phyloP scores from a whole-genome alignment of 2,329 filamentous ascomycete species.

The Hypocrella siamensis region DNA sequence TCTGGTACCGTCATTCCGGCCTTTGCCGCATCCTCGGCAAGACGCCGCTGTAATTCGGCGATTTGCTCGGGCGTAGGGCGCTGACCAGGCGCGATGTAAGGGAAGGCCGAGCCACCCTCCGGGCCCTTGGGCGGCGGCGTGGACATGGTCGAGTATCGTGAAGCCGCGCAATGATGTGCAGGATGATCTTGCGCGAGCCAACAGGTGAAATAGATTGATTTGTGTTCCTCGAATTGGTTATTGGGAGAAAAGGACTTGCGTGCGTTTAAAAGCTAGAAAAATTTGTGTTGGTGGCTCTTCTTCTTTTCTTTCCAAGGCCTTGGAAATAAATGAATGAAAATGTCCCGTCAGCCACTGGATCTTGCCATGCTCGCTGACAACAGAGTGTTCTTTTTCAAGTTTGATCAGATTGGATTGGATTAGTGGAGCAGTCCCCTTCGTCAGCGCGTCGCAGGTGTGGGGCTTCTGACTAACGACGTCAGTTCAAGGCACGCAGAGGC shows the following conservation, averaged over 20 bases:
- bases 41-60: constrained; percentile 64
- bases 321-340: neutral
- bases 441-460: too few species aligned
- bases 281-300: too few species aligned
- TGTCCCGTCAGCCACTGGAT: constrained; percentile 2
- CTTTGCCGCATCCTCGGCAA: constrained; percentile 70
- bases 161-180: constrained; percentile 4
- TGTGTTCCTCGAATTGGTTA: too few species aligned
- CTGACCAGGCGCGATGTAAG: constrained; percentile 13
- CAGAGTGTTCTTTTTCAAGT: constrained; percentile 24
- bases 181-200: too few species aligned
- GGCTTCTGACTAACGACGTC: too few species aligned
- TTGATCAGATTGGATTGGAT: too few species aligned
- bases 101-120: constrained; percentile 11
- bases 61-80: constrained; percentile 73
- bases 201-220: too few species aligned
- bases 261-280: too few species aligned
- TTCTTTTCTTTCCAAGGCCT: too few species aligned
- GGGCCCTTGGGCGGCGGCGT: constrained; percentile 10
- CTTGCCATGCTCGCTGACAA: constrained; percentile 11
- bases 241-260: too few species aligned
- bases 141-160: constrained; percentile 10
- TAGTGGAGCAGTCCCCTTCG: too few species aligned
- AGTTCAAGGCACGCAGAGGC: too few species aligned
- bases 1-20: constrained; percentile 72